These are phyloP conservation scores for Styphnolobium japonicum DNA, from an alignment of 306 rosid species.

Conservation along the genomic window DNA sequence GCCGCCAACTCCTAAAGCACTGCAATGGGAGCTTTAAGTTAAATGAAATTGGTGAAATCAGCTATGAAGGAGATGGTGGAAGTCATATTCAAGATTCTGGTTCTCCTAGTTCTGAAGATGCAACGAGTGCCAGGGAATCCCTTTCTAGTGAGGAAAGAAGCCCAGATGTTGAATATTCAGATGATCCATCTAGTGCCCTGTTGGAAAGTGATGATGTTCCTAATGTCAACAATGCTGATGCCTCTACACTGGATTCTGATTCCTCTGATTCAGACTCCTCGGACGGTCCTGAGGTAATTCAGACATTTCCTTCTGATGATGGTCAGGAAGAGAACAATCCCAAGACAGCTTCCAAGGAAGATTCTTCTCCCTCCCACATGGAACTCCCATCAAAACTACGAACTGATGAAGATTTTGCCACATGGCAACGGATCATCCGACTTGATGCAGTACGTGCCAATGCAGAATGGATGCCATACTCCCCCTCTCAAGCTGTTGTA, in stretches of 20 bases:
- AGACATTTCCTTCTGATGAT: constrained; percentile 58
- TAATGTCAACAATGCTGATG: constrained; percentile 56
- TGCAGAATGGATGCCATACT: constrained; percentile 77
- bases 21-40: constrained; percentile 53
- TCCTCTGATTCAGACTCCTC: constrained; percentile 91
- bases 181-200: constrained; percentile 61
- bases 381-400: constrained; percentile 47
- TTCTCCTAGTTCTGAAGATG: constrained; percentile 96
- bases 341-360: constrained; percentile 49
- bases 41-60: constrained; percentile 53
- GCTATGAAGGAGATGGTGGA: constrained; percentile 53
- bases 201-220: constrained; percentile 69
- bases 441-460: constrained; percentile 96
- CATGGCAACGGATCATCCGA: constrained; percentile 97
- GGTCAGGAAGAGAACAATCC: constrained; percentile 53
- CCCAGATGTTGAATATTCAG: constrained; percentile 61
- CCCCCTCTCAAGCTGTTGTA: constrained; percentile 65
- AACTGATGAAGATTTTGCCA: constrained; percentile 71
- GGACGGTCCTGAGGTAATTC: constrained; percentile 75
- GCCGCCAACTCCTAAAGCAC: constrained; percentile 64
- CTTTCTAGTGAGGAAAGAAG: constrained; percentile 86
- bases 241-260: constrained; percentile 59
- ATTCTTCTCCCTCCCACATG: constrained; percentile 52
- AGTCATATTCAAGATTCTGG: constrained; percentile 54
- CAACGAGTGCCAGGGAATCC: constrained; percentile 83